Conservation (phyloP, 331 rosid genomes). For the Cydonia oblonga region DNA sequence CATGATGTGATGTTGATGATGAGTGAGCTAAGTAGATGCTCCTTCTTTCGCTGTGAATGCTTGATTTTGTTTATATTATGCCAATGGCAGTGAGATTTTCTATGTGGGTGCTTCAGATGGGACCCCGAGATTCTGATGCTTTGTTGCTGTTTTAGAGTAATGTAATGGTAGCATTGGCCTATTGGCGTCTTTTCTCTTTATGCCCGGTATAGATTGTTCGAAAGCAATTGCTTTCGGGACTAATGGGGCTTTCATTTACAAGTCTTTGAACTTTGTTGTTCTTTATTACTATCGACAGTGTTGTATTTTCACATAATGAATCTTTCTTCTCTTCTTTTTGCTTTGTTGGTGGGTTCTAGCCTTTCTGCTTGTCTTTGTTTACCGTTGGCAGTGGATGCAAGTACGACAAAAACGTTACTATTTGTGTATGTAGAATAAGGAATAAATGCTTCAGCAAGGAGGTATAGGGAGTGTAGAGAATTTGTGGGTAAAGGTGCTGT, state of each 20-base stretch:
- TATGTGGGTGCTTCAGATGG: conserved; percentile 41
- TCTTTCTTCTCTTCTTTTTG: conserved; percentile 24
- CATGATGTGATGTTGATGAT: conserved; percentile 24
- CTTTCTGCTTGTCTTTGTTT: conserved; percentile 29
- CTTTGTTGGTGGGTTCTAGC: conserved; percentile 35
- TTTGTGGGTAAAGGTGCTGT: conserved; percentile 19
- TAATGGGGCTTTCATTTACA: conserved; percentile 28
- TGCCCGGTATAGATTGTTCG: conserved; percentile 33
- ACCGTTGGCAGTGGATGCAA: conserved; percentile 35
- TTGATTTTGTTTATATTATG: conserved; percentile 8
- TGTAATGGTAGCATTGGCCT: conserved; percentile 28
- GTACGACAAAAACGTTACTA: conserved; percentile 17
- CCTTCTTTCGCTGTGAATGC: conserved; percentile 7
- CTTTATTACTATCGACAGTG: conserved; percentile 25
- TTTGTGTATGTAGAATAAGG: conserved; percentile 42
- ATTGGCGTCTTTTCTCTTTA: conserved; percentile 51
- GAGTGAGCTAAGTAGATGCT: conserved; percentile 34
- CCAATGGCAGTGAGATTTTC: conserved; percentile 13
- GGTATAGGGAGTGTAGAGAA: conserved; percentile 35
- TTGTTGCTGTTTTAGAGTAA: conserved; percentile 24
- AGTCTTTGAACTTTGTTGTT: conserved; percentile 28
- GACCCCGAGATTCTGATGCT: conserved; percentile 79
- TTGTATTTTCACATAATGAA: conserved; percentile 69
- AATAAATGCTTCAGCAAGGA: conserved; percentile 46
- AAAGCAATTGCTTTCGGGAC: conserved; percentile 26